Base-by-base conservation (phyloP, 352 stramenopile species). In the Globisporangium cylindrosporum region DNA sequence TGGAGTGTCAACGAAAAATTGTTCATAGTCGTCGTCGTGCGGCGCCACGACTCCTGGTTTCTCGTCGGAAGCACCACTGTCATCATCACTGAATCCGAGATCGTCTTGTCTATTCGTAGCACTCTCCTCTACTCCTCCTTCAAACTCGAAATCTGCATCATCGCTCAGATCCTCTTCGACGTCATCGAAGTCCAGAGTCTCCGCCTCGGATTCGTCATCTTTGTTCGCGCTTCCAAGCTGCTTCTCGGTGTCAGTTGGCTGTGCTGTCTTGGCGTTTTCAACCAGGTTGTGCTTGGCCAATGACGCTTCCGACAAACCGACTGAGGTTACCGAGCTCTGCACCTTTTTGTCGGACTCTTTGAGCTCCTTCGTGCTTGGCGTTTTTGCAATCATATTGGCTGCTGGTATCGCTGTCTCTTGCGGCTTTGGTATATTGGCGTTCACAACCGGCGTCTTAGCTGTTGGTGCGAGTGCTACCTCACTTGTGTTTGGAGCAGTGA, bases 21-120 rank as follows among this genome's bases (percentile, higher is more conserved):
- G 59, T 29, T 67, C 59, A 20, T 71, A 71, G 27, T 66, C 61
- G 25, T 71, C 59, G 24, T 64, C 43, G 34, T 74, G 58, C 14
- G 61, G 61, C 1, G 59, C 66, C 8, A 24, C 48, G 25, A 61
- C 49, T 15, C 12, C 59, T 25, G 58, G 48, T 3, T 24, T 32
- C 4, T 48, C 67, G 1, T 59, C 34, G 48, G 78, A 74, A 36
- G 69, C 78, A 22, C 80, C 76, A 41, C 81, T 69, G 53, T 76
- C 81, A 54, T 81, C 73, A 53, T 84, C 60, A 24, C 66, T 71
- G 22, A 71, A 67, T 12, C 66, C 66, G 1, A 71, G 53, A 41
- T 71, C 66, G 1, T 61, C 59, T 63, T 62, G 49, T 3, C 59
- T 55, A 9, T 43, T 60, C 5, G 29, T 65, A n/a, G 20, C 25